Conservation (phyloP, 208 protist genomes). For the Trypanosoma conorhini region DNA sequence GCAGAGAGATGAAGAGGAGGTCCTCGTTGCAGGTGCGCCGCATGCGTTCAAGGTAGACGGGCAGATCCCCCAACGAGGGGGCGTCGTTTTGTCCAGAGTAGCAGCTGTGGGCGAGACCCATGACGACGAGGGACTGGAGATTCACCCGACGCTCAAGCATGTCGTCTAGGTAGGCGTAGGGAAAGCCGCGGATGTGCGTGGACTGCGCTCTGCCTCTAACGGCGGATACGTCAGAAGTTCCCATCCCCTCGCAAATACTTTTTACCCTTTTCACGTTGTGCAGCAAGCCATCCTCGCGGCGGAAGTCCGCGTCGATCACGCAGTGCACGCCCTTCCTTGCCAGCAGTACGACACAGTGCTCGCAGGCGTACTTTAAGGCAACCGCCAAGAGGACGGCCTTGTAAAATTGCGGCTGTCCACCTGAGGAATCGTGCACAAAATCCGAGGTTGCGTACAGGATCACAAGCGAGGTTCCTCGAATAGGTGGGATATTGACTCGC, state of each 20-base stretch:
- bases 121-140: slow-evolving; percentile 70
- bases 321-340: slow-evolving; percentile 38
- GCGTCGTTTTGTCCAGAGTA: slow-evolving; percentile 74
- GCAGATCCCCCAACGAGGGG: slow-evolving; percentile 72
- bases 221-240: neutral
- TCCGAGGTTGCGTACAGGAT: slow-evolving; percentile 57
- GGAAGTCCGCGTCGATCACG: slow-evolving; percentile 19
- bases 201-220: neutral
- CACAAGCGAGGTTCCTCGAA: slow-evolving; percentile 85
- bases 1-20: slow-evolving; percentile 90
- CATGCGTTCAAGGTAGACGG: slow-evolving; percentile 79
- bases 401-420: slow-evolving; percentile 41
- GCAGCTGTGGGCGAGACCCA: slow-evolving; percentile 68
- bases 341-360: slow-evolving; percentile 74
- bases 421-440: slow-evolving; percentile 23
- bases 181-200: slow-evolving; percentile 45
- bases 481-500: slow-evolving; percentile 87
- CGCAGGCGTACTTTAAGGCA: slow-evolving; percentile 88
- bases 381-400: slow-evolving; percentile 79
- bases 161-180: slow-evolving; percentile 73
- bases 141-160: slow-evolving; percentile 52
- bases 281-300: slow-evolving; percentile 20
- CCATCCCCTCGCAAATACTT: slow-evolving; percentile 1
- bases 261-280: slow-evolving; percentile 24
- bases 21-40: slow-evolving; percentile 83